A percentile compares a stretch with the other conserved stretches of the same genome.
These are phyloP conservation scores for Magnolia changhungtana DNA, from an alignment of 164 flowering plant genomes.

Conservation along the genomic window DNA sequence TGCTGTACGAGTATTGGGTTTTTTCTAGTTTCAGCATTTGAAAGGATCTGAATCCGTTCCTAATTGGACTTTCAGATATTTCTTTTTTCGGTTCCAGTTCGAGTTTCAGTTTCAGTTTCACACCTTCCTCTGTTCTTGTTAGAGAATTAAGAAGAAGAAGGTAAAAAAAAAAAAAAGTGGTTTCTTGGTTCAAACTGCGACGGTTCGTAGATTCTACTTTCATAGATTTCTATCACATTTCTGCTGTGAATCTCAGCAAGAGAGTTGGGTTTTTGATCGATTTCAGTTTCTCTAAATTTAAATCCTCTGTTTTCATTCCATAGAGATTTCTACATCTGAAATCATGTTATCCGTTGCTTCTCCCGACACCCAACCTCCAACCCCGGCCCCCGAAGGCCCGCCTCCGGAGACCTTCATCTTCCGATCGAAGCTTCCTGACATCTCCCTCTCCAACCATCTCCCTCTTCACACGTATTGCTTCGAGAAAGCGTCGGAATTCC, in stretches of 20 bases:
- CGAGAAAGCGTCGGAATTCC: constrained; percentile 28
- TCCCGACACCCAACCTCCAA: constrained; percentile 20
- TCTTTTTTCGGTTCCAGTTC: background rate
- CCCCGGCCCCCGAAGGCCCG: background rate
- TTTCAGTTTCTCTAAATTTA: background rate
- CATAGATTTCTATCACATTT: background rate
- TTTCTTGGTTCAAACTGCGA: background rate
- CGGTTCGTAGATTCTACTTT: background rate
- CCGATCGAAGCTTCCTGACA: constrained; percentile 62
- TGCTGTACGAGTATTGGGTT: no score
- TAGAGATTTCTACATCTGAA: background rate
- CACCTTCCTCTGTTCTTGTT: background rate
- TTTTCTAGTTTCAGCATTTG: background rate
- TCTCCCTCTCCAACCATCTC: constrained; percentile 54
- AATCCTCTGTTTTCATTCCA: background rate
- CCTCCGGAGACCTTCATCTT: constrained; percentile 23
- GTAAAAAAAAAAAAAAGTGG: background rate
- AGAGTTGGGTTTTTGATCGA: background rate
- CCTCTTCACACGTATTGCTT: constrained; percentile 72
- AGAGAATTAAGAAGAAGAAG: background rate
- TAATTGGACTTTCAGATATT: no score
- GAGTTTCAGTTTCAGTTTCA: background rate
- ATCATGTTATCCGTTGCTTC: constrained; percentile 37
- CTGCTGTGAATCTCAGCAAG: background rate
- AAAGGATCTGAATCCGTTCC: background rate